Base-by-base conservation (phyloP, 2,329 filamentous ascomycete genomes). In the Nemania diffusa region DNA sequence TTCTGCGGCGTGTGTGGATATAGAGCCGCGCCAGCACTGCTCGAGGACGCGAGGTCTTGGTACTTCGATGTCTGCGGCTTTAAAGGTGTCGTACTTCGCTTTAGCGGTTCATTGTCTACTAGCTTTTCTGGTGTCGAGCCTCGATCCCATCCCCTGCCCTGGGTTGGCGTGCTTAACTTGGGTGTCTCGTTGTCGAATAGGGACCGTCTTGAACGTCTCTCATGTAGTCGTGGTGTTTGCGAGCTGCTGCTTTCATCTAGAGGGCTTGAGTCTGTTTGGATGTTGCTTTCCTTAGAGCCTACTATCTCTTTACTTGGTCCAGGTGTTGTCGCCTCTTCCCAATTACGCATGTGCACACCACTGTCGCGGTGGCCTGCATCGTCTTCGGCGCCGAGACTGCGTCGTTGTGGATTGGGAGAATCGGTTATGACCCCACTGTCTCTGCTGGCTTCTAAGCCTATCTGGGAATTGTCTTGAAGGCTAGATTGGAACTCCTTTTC, bases 291-390 rank as follows among this genome's bases (percentile, higher is more conserved):
- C 48, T 75, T 75, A 56, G 74, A 70, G 51, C 62, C 64, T 24
- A 71, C 67, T 17, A 50, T 56, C 20, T 56, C 72, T 64, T 72
- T 75, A 62, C 63, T 67, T 62, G 69, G 71, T 73, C 68, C 70
- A 67, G 73, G 62, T 48, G 70, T 32, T 20, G 70, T 40, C 5
- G 57, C 71, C 40, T 82, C 82, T n/a, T 75, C 69, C 79, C 79
- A 81, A 46, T 87, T 85, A 24, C 81, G 83, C 50, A 87, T 79
- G 71, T 88, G 84, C 32, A 88, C 83, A 27, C 85, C 87, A 75
- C 87, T 89, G 72, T 90, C 87, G 50, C 84, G 82, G 56, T 81
- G 78, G 32, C 77, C 73, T 32, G 81, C 78, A 22, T 80, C 76
- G 13, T 77, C 76, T 15, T 76, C 69, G 0, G 73, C 64, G 57